Evolutionary conservation across 495 filamentous ascomycete genomes (phyloP).

Genomic region (Aspergillus heteromorphus): DNA sequence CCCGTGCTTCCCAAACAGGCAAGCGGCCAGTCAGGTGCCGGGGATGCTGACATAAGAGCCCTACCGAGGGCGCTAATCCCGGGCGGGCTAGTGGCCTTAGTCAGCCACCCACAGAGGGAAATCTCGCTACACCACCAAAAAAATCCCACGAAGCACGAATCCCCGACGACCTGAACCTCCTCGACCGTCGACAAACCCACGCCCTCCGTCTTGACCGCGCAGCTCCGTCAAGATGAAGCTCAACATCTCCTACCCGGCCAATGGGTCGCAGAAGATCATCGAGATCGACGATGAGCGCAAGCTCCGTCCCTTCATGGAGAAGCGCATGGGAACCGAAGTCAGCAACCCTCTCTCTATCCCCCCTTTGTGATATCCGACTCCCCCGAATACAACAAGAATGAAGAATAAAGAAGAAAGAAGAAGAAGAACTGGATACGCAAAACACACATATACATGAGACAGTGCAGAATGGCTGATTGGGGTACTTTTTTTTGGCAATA

Average conservation of each 20-base stretch:
- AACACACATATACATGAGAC: constrained; percentile 12
- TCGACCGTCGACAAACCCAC: constrained; percentile 46
- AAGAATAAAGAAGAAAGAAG: constrained; percentile 5
- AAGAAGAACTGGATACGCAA: constrained; percentile 9
- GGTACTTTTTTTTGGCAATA: constrained; percentile 28
- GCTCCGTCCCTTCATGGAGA: constrained; percentile 79
- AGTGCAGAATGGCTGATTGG: constrained; percentile 37
- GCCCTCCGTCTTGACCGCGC: constrained; percentile 51
- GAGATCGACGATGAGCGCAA: constrained; percentile 98
- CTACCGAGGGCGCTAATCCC: constrained; percentile 17
- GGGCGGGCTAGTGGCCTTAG: constrained; percentile 20
- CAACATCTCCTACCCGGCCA: constrained; percentile 97
- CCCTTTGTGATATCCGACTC: constrained; percentile 5
- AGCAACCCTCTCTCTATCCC: constrained; percentile 32
- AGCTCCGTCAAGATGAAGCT: constrained; percentile 70
- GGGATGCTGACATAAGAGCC: constrained; percentile 25
- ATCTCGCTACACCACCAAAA: constrained; percentile 33
- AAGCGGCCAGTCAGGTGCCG: not conserved
- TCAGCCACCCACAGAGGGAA: constrained; percentile 29
- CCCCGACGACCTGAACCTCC: constrained; percentile 33
- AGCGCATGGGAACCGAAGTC: constrained; percentile 97
- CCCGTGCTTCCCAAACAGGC: not conserved
- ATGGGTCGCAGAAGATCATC: constrained; percentile 98
- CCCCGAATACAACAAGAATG: constrained; percentile 3
- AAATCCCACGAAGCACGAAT: constrained; percentile 25